Base-by-base conservation (phyloP, 2,329 filamentous ascomycete genomes). In the Penicillium capsulatum region DNA sequence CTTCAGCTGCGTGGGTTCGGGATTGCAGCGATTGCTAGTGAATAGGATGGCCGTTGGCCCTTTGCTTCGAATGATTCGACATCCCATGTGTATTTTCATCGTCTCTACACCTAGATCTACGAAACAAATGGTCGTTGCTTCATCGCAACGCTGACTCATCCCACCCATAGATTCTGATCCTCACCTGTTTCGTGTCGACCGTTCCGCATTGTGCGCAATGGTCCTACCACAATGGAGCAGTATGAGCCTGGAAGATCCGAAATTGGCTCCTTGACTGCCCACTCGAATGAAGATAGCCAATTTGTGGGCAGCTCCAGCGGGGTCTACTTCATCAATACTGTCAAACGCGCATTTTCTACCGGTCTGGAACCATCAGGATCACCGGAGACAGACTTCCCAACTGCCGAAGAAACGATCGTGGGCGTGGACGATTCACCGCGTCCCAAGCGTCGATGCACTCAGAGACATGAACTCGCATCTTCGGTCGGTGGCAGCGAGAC, bases 251-350 rank as follows among this genome's bases (percentile, higher is more conserved):
- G 47, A 27, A 57, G 59, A 7, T 60, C 63, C 29, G 66, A 70
- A 50, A 66, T 69, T 31, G 68, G 67, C 32, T 68, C 66, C 37
- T 51, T 70, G 36, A 68, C 61, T 17, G 64, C 67, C 14, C 61
- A 67, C 32, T 63, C 65, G 3, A 64, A 64, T 27, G 62, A 69
- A 27, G 67, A 71, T 43, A 74, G 71, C 35, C 66, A 74, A 37
- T 76, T 75, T 50, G 69, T 76, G 19, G 73, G 74, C 17, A 74
- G 70, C 48, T 71, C 71, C 9, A 73, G 68, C 28, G 73, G 74
- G 3, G 70, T 76, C 31, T 76, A 70, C 55, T 76, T 76, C 54
- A 66, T 73, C 49, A 74, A 76, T 42, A 76, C 73, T 1, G 74
- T 76, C 39, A 70, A 70, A 29, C 66, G 68, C 20, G 71, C 72